Base-by-base conservation (phyloP, 225 moss, liverwort and hornwort genomes). In the Polytrichum commune region DNA sequence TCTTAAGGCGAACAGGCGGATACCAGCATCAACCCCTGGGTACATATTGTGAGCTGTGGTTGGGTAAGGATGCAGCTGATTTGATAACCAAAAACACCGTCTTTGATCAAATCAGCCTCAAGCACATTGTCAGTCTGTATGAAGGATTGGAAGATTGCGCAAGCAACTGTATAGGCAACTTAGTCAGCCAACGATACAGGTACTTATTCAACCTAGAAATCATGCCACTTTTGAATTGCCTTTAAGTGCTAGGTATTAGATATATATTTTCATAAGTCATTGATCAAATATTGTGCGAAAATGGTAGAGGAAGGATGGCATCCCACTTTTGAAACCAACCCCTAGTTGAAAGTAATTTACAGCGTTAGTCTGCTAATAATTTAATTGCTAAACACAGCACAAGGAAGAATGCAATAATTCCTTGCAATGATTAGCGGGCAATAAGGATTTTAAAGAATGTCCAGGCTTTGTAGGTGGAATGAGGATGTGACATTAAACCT, bases 121-220 rank as follows among this genome's bases (percentile, higher is more conserved):
- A 78, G 70, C 85, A 83, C 69, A 78, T 83, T 54, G 85, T 88
- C 62, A 88, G 83, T 79, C 70, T 85, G 69, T 88, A 83, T 38
- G 85, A 88, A 81, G 88, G 88, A 19, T 35, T 88, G 69, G 88
- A 88, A 65, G 83, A 88, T 46, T 82, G 75, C 33, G 85, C 88
- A 20, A 85, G 88, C 66, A 71, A 69, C 65, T 76, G 30, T 25
- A 78, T 83, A 55, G 82, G 65, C 60, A 78, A 78, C 69, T 54
- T 88, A 68, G 80, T 88, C 71, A 83, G 78, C 78, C 83, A 78
- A 69, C 77, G 74, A 29, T 85, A 85, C 72, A 82, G 80, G 85
- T 87, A 73, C 29, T 23, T 28, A 5, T 64, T 22, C 28, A 55
- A 23, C 27, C 26, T 18, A 5, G 27, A 27, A 63, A 19, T 58